Evolutionary conservation across 192 early-diverging fungal genomes (phyloP).

Genomic region (Backusella liffmaniae): DNA sequence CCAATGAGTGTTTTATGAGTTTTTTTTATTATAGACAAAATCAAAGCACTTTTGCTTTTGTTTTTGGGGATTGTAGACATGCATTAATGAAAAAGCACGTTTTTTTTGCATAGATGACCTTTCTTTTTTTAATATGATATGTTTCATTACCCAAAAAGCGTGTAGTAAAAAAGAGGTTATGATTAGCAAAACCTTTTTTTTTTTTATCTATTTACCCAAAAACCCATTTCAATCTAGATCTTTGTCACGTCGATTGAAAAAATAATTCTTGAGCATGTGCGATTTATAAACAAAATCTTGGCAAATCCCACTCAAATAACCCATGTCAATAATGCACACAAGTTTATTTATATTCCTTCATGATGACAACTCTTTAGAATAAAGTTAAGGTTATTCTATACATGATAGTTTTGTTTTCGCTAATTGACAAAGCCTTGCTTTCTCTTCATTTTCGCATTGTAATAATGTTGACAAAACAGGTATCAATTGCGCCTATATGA

Average conservation of each 20-base stretch:
- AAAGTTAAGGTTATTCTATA: not conserved
- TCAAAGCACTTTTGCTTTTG: no score
- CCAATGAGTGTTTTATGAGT: not conserved
- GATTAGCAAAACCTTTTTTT: not conserved
- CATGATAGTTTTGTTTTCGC: not conserved
- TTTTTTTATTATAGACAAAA: not conserved
- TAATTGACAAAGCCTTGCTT: not conserved
- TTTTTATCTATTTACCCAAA: not conserved
- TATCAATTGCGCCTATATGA: conserved; percentile 1
- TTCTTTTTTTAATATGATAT: not conserved
- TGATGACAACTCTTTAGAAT: not conserved
- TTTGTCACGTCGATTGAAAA: not conserved
- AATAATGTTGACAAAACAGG: not conserved
- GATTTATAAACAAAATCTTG: not conserved
- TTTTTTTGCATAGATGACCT: not conserved
- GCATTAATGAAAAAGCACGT: not conserved
- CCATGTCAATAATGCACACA: not conserved
- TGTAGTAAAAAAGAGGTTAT: not conserved
- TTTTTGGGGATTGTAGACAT: not conserved
- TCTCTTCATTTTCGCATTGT: conserved; percentile 2
- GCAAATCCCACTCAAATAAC: not conserved
- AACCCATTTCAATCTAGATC: not conserved
- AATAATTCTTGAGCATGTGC: not conserved
- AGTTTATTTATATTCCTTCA: not conserved
- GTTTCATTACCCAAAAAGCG: not conserved